Conservation (phyloP, 1,284 basidiomycete genomes). For the Athelia psychrophila region DNA sequence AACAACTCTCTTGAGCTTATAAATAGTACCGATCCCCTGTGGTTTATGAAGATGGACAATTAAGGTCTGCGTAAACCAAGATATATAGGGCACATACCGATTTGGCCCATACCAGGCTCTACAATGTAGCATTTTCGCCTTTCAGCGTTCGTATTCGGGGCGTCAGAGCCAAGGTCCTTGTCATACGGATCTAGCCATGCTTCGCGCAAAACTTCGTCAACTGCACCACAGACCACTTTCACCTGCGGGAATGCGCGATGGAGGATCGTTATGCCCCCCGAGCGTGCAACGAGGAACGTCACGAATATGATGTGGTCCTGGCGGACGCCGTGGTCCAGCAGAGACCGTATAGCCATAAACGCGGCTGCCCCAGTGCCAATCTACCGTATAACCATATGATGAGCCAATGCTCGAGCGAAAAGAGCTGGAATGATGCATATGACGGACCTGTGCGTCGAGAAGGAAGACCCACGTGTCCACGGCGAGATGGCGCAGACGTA, state of each 20-base stretch:
- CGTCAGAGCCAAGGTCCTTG: conserved; percentile 27
- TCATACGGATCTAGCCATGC: conserved; percentile 60
- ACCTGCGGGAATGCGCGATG: conserved; percentile 82
- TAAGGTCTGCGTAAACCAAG: neutral
- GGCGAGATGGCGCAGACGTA: conserved; percentile 67
- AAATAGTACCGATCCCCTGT: conserved; percentile 44
- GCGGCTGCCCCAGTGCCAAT: conserved; percentile 95
- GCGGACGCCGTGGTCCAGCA: conserved; percentile 92
- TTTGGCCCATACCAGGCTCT: conserved; percentile 81
- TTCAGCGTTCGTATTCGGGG: conserved; percentile 40
- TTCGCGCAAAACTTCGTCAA: conserved; percentile 74
- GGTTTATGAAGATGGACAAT: conserved; percentile 5
- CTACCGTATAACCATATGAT: conserved; percentile 30
- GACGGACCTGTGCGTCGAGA: conserved; percentile 81
- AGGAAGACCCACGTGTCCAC: conserved; percentile 80
- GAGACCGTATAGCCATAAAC: conserved; percentile 94
- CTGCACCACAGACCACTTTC: conserved; percentile 78
- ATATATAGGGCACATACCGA: conserved; percentile 49
- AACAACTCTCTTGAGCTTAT: too few species aligned
- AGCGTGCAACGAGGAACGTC: conserved; percentile 82
- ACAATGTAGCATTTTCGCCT: conserved; percentile 72
- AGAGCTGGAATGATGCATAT: too few species aligned
- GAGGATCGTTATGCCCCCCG: conserved; percentile 77
- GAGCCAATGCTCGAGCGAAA: neutral
- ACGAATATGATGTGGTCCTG: conserved; percentile 86